Evolutionary conservation across 2,329 filamentous ascomycete species (phyloP), one percentile per base, ranked within the genome.

Genomic region (Fusarium austroafricanum): DNA sequence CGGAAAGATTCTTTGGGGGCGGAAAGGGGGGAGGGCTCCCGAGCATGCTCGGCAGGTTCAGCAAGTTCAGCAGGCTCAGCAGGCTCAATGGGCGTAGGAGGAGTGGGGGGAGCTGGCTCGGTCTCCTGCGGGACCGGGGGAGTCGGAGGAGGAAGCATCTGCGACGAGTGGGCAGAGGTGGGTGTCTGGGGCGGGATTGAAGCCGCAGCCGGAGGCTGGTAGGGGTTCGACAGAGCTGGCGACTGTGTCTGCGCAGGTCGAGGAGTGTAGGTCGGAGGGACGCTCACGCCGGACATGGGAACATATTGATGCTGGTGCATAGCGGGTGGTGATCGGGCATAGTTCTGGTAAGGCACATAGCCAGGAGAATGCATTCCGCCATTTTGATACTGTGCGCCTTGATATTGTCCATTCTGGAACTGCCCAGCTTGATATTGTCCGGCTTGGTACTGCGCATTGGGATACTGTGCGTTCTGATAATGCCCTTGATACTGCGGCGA

Each of bases 231-330:
- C 76, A 87, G 78, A 47, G 79, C 82, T n/a, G 86, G 84, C 51
- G 85, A 86, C 31, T 81, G 81, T 55, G 85, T 82, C 38, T 68
- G 66, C 63, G 66, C 46, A 79, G 71, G 78, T 73, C 83, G 80
- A 42, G 83, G 81, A 52, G 83, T 73, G 75, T 86, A 87, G 79
- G 75, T 78, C 76, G 83, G 75, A 35, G 80, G 79, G 35, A 81
- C 72, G 74, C 75, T 81, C 55, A 81, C 78, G 50, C 80, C 83
- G n/a, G 81, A 80, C 77, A 87, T 83, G 46, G 84, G 84, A 39
- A 82, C 81, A 71, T 86, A 88, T 60, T 84, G 85, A 65, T 83
- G 85, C 77, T 84, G 85, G 65, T 83, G 85, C 77, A 87, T 83
- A n/a, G 82, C 73, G 43, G 83, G 83, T 31, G 84, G 82, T 56